These are phyloP conservation scores for Staphylotrichum longicolle DNA, from an alignment of 495 filamentous ascomycete species.

Conservation along the genomic window DNA sequence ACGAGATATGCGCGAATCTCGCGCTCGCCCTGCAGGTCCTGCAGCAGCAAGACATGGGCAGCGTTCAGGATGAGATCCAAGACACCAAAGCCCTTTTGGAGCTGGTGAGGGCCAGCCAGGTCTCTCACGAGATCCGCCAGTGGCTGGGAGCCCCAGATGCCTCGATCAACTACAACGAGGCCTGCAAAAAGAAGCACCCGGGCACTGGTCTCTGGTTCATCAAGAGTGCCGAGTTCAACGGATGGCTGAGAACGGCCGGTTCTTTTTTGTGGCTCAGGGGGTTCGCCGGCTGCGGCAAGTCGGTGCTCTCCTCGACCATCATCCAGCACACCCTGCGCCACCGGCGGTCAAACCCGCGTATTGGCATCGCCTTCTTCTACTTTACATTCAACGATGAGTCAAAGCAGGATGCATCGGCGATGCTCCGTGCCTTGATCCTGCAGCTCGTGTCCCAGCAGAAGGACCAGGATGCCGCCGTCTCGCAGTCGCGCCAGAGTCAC, in stretches of 20 bases:
- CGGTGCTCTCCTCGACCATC: constrained; percentile 14
- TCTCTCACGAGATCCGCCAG: background rate
- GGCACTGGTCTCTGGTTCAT: constrained; percentile 17
- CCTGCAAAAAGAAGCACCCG: constrained; percentile 12
- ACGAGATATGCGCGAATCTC: constrained; percentile 4
- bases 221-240: background rate
- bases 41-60: constrained; percentile 4
- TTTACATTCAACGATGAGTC: constrained; percentile 14
- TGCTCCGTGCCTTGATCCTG: constrained; percentile 8
- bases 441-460: constrained; percentile 3
- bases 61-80: background rate
- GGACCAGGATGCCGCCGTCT: background rate
- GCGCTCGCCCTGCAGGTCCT: background rate
- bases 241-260: constrained; percentile 1
- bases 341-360: background rate
- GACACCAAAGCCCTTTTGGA: constrained; percentile 1
- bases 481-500: background rate
- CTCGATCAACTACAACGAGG: constrained; percentile 12
- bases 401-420: constrained; percentile 8
- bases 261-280: constrained; percentile 10
- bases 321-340: constrained; percentile 9
- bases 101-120: constrained; percentile 1
- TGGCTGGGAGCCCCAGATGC: constrained; percentile 1
- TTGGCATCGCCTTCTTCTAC: constrained; percentile 14
- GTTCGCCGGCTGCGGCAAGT: constrained; percentile 15